phyloP scores from a whole-genome alignment of 1,284 basidiomycete genomes.

The Tausonia pullulans region DNA sequence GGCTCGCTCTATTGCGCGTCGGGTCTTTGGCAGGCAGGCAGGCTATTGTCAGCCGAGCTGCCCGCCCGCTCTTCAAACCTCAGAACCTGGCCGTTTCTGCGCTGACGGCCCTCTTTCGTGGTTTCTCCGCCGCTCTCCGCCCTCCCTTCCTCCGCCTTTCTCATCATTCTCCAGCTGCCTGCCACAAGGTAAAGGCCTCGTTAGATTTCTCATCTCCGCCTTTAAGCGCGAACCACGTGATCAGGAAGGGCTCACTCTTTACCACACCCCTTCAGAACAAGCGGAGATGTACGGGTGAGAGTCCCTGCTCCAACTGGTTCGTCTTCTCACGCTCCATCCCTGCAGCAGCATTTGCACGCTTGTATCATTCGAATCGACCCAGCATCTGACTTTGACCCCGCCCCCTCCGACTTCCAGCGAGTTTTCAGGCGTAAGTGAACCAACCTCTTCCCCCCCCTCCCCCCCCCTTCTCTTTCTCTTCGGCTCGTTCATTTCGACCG shows the following conservation, averaged over 20 bases:
- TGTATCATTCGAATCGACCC: not conserved
- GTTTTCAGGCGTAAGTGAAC: conserved; percentile 21
- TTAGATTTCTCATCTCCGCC: too few relatives aligned
- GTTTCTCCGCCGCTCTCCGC: not conserved
- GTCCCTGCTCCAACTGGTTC: conserved; percentile 28
- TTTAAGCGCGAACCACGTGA: too few relatives aligned
- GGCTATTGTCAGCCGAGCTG: not conserved
- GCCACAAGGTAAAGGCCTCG: conserved; percentile 8
- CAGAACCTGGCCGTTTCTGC: too few relatives aligned
- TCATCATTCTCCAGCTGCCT: not conserved
- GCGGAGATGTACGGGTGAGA: conserved; percentile 28
- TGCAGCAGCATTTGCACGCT: too few relatives aligned
- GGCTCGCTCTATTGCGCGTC: not conserved
- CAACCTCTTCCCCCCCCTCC: not conserved
- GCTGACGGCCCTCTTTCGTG: not conserved
- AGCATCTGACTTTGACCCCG: not conserved
- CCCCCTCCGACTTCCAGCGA: conserved; percentile 17
- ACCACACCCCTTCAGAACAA: conserved; percentile 21
- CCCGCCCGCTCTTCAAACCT: too few relatives aligned
- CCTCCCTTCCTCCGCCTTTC: not conserved
- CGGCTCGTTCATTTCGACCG: too few relatives aligned
- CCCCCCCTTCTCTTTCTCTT: not conserved
- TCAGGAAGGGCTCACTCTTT: too few relatives aligned
- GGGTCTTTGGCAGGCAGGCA: not conserved
- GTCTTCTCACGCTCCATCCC: not conserved